Base-by-base conservation (phyloP, 169 alveolate genomes). In the Babesia ovis region DNA sequence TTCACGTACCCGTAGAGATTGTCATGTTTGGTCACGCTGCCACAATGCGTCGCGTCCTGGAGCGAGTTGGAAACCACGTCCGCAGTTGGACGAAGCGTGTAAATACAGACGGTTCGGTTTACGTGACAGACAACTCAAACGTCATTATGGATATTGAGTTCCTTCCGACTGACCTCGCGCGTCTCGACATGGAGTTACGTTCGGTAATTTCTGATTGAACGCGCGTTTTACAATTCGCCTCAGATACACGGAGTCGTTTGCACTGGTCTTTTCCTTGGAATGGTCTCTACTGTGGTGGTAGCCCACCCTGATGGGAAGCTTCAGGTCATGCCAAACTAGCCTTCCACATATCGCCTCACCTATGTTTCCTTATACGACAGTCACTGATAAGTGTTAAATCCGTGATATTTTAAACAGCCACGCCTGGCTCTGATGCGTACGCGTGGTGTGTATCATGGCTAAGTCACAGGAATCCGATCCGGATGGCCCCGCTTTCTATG, bases 241-340 rank as follows among this genome's bases (percentile, higher is more conserved):
- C 77, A 88, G 93, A 58, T 88, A 4, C 91, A 85, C 14, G 95
- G 95, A 8, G 95, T 91, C 23, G 91, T 91, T 16, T 91, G 91
- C 53, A 77, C 83, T 31, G 95, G 95, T 4, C 66, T 91, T 35
- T 91, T 91, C 71, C 59, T 89, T 41, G 84, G 82, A 62, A 77
- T 91, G 90, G 83, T 91, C 18, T 70, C 86, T 22, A 73, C 77
- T 16, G 90, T 91, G 41, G 68, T 91, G 68, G 81, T 91, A 25
- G 91, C 91, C 46, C 85, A 84, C 59, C 58, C 69, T 6, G 88
- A 89, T 29, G 94, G 94, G 32, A 53, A 89, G 27, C 62, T 85
- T 20, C 54, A 48, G 62, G 57, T 57, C 64, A 41, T 71, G 18
- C 31, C 69, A 16, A 42, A 41, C 39, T 18, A 8, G 61, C 61